Evolutionary conservation across 495 filamentous ascomycete genomes (phyloP), one percentile per base, ranked within the genome.

Genomic region (Aspergillus homomorphus): DNA sequence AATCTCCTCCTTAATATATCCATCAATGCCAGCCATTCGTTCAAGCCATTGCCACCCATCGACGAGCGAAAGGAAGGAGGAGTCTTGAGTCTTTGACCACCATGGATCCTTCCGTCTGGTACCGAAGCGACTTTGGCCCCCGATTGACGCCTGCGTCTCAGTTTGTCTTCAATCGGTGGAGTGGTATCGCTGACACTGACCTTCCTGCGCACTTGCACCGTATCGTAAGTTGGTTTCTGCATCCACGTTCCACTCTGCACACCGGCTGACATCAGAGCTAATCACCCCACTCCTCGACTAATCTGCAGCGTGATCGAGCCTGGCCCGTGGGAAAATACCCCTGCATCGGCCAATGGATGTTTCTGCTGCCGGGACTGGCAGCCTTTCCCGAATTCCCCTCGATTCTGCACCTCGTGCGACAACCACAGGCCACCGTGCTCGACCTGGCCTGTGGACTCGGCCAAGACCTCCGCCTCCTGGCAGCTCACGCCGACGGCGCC

Each of bases 81-180:
- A 4, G 26, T 30, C 26, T 45, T 45, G 18, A n/a, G n/a, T 45
- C 43, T 19, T 21, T 8, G 14, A 43, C 3, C 8, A 45, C 8
- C 15, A 53, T 52, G 12, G 56, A 58, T 22, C 33, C 56, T 15
- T 58, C 56, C 7, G 41, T 58, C 22, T 58, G 56, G 56, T 58
- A 46, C 56, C 28, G 38, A n/a, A 14, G 43, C n/a, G 41, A 28
- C n/a, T 38, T 53, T 23, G 56, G 56, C 16, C 49, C 56, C 23
- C 41, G 50, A 12, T 50, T 58, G 0, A 58, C 28, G 20, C 9
- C 6, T 8, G 21, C 12, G 16, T 52, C 51, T 49, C 20, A 15
- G 1, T 10, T 30, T 2, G 42, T 58, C 0, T 48, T 45, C 8
- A 10, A 53, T 21, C 16, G 46, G 19, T 58, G 56, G 49, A 53